Evolutionary conservation across 192 early-diverging fungal genomes (phyloP).

Genomic region (Podila clonocystis): DNA sequence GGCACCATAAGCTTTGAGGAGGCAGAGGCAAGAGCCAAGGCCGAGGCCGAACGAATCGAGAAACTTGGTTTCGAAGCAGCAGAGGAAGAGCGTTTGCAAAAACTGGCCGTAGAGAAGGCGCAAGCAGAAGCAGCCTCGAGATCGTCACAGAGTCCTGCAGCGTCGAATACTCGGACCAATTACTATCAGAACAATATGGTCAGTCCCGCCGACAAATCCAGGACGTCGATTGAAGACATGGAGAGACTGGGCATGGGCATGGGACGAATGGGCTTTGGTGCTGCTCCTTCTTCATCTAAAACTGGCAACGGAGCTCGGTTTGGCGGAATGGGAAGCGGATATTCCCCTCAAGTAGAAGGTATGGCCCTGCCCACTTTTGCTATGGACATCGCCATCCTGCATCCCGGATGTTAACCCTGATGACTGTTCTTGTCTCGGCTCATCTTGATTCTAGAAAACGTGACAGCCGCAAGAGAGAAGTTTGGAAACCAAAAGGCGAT

Average conservation of each 20-base stretch:
- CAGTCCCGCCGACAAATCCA: conserved; percentile 20
- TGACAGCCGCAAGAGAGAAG: conserved; percentile 70
- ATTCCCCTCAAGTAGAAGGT: conserved; percentile 49
- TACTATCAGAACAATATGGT: conserved; percentile 39
- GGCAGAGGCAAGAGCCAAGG: conserved; percentile 64
- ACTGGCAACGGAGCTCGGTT: conserved; percentile 18
- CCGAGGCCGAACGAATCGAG: conserved; percentile 45
- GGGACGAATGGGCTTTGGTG: conserved; percentile 70
- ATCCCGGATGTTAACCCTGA: too few species aligned
- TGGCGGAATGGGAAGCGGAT: conserved; percentile 33
- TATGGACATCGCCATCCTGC: too few species aligned
- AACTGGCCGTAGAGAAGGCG: conserved; percentile 67
- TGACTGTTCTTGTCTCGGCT: background rate
- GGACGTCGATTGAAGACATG: conserved; percentile 53
- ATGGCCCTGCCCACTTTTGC: background rate
- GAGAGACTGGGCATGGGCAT: conserved; percentile 77
- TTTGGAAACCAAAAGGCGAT: conserved; percentile 90
- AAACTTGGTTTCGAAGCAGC: conserved; percentile 45
- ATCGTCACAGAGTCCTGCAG: background rate
- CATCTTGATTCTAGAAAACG: conserved; percentile 29
- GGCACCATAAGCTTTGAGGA: conserved; percentile 91
- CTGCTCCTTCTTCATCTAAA: conserved; percentile 21
- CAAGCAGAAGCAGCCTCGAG: conserved; percentile 69
- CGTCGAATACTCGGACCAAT: conserved; percentile 11
- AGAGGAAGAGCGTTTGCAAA: conserved; percentile 41